Evolutionary conservation across 805 yeast genomes (phyloP).

Genomic region (Phaffomyces antillensis): DNA sequence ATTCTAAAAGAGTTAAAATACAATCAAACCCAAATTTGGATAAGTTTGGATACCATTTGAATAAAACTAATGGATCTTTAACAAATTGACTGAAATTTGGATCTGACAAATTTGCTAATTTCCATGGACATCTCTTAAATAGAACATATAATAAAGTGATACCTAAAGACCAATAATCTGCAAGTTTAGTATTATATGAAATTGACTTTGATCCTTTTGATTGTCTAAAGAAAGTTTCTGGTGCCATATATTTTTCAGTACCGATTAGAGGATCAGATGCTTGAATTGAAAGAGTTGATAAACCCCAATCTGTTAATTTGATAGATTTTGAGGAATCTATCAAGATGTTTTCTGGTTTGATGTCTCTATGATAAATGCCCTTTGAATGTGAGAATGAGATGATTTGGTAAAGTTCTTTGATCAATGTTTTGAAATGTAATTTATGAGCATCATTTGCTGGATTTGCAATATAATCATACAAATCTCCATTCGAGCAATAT

Average conservation of each 20-base stretch:
- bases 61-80: constrained; percentile 58
- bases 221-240: constrained; percentile 62
- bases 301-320: constrained; percentile 72
- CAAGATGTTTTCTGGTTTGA: constrained; percentile 67
- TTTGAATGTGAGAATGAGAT: constrained; percentile 46
- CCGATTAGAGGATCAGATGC: constrained; percentile 45
- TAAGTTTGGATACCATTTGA: constrained; percentile 70
- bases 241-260: constrained; percentile 88
- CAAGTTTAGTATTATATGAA: constrained; percentile 61
- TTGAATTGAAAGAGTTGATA: constrained; percentile 37
- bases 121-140: constrained; percentile 82
- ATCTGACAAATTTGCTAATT: constrained; percentile 60
- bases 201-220: background rate
- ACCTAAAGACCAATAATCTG: constrained; percentile 88
- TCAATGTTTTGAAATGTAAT: constrained; percentile 29
- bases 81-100: constrained; percentile 62
- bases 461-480: constrained; percentile 44
- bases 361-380: constrained; percentile 63
- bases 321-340: constrained; percentile 43
- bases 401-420: constrained; percentile 46
- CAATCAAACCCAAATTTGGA: constrained; percentile 64
- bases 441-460: constrained; percentile 15
- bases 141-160: constrained; percentile 70
- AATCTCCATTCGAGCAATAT: constrained; percentile 59
- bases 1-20: constrained; percentile 59